These are phyloP conservation scores for Streptanthus diversifolius DNA, from an alignment of 345 rosid species.

Conservation along the genomic window DNA sequence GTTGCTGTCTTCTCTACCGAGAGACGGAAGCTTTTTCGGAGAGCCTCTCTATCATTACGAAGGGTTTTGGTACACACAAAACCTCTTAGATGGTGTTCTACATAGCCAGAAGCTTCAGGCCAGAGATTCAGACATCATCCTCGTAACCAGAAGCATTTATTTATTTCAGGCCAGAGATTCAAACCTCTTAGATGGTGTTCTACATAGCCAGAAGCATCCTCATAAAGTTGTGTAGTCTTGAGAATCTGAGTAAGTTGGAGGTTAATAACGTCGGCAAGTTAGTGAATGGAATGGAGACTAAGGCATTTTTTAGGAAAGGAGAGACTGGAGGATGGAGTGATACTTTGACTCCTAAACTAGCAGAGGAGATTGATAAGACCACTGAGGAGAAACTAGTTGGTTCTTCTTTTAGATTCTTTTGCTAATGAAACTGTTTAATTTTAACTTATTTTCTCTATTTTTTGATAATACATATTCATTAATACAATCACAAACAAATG, in stretches of 20 bases:
- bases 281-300: constrained; percentile 34
- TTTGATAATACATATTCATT: background rate
- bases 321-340: constrained; percentile 46
- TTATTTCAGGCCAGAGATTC: constrained; percentile 39
- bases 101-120: constrained; percentile 44
- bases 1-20: constrained; percentile 39
- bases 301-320: constrained; percentile 45
- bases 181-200: constrained; percentile 41
- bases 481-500: no score
- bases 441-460: background rate
- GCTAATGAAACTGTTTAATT: constrained; percentile 3
- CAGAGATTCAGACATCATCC: constrained; percentile 39
- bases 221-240: constrained; percentile 47
- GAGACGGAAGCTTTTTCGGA: constrained; percentile 37
- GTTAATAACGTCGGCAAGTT: constrained; percentile 44
- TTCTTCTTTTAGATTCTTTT: constrained; percentile 36
- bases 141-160: constrained; percentile 42
- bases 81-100: constrained; percentile 42
- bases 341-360: constrained; percentile 38
- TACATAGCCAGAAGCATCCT: constrained; percentile 42
- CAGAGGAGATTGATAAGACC: constrained; percentile 34
- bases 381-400: constrained; percentile 35
- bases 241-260: constrained; percentile 43
- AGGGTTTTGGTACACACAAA: constrained; percentile 51
- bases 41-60: constrained; percentile 42